Evolutionary conservation across 352 stramenopile species (phyloP).

Genomic region (Globisporangium emineosum): DNA sequence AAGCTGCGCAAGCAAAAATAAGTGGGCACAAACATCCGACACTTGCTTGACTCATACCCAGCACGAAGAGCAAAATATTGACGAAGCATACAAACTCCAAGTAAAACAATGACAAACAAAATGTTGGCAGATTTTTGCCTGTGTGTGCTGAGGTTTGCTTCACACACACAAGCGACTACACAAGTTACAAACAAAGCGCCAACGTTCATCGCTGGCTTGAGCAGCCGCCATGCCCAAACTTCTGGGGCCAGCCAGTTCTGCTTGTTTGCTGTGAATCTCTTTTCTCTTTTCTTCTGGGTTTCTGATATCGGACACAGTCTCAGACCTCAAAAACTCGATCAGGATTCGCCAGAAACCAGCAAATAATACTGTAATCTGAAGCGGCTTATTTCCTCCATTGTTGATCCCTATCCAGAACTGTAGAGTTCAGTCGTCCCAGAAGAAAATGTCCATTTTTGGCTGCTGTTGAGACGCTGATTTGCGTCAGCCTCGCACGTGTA

Average conservation of each 20-base stretch:
- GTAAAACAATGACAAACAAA: background rate
- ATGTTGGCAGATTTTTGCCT: background rate
- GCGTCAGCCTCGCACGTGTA: background rate
- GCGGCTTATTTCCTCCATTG: background rate
- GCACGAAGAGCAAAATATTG: background rate
- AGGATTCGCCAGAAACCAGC: constrained; percentile 1
- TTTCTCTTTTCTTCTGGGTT: background rate
- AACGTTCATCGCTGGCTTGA: no score
- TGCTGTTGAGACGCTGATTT: background rate
- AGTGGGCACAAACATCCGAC: background rate
- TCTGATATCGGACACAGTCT: background rate
- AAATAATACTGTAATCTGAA: constrained; percentile 3
- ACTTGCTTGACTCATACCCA: background rate
- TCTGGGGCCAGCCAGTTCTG: no score
- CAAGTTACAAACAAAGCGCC: background rate
- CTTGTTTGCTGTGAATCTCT: background rate
- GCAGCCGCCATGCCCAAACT: background rate
- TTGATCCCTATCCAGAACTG: background rate
- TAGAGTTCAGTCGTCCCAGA: background rate
- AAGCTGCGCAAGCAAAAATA: background rate
- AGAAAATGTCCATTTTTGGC: background rate
- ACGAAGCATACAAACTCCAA: background rate
- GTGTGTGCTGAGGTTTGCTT: background rate
- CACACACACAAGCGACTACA: background rate
- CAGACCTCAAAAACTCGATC: background rate